These are phyloP conservation scores for Syzygium aromaticum DNA, from an alignment of 345 rosid species.

Conservation along the genomic window DNA sequence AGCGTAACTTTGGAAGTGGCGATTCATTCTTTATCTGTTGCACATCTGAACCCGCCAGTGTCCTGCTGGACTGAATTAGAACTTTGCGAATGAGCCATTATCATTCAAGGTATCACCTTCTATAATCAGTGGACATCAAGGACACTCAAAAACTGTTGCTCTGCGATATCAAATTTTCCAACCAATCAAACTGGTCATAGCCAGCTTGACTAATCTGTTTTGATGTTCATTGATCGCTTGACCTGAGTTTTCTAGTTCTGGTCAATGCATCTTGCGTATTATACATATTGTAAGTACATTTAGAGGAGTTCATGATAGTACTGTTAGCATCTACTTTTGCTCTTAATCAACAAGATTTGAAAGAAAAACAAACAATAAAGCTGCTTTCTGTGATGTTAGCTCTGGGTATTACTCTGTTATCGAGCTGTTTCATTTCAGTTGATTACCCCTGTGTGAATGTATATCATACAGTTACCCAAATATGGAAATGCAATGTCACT, in stretches of 20 bases:
- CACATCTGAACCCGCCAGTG: not conserved
- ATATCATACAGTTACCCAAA: not conserved
- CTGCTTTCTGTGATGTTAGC: not conserved
- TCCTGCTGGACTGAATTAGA: not conserved
- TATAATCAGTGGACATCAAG: not conserved
- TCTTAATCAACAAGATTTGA: not conserved
- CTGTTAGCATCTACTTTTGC: not conserved
- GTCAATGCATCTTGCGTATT: no score
- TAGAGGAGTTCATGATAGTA: not conserved
- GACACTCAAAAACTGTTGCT: not conserved
- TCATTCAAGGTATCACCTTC: not conserved
- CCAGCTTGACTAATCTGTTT: no score
- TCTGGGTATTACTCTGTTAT: not conserved
- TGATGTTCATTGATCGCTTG: no score
- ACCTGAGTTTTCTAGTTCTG: no score
- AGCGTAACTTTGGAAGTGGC: not conserved
- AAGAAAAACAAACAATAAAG: not conserved
- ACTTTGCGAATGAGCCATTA: not conserved
- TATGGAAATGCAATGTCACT: not conserved
- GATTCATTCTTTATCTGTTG: not conserved
- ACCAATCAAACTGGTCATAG: no score
- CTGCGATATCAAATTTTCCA: not conserved
- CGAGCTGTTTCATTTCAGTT: not conserved
- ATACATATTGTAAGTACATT: no score
- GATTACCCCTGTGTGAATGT: not conserved